phyloP scores from a whole-genome alignment of 768 basidiomycete genomes.

The Suillus tomentosus region DNA sequence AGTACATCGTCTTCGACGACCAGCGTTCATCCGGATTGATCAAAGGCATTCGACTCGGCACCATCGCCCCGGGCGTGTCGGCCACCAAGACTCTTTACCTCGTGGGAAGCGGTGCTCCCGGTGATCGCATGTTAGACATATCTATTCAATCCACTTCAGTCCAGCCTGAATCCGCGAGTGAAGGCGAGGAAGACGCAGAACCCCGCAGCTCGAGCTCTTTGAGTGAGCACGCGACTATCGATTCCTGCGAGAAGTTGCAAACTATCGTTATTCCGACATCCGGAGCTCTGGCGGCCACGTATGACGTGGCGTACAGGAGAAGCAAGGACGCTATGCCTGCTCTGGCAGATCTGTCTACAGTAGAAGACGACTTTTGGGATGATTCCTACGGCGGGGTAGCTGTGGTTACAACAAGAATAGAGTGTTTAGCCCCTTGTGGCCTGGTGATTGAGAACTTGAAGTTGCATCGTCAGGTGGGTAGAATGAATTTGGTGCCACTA shows the following conservation, averaged over 20 bases:
- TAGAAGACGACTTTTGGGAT: slow-evolving; percentile 56
- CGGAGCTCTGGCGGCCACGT: slow-evolving; percentile 57
- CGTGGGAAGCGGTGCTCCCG: slow-evolving; percentile 59
- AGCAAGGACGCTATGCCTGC: slow-evolving; percentile 43
- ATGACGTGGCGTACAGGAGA: slow-evolving; percentile 56
- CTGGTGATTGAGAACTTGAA: slow-evolving; percentile 53
- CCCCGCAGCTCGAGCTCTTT: slow-evolving; percentile 17
- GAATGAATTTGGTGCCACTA: not conserved
- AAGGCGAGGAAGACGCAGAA: not conserved
- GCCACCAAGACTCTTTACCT: slow-evolving; percentile 66
- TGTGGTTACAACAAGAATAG: slow-evolving; percentile 51
- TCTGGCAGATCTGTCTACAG: slow-evolving; percentile 54
- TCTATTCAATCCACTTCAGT: slow-evolving; percentile 66
- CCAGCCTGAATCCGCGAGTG: slow-evolving; percentile 4
- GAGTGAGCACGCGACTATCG: slow-evolving; percentile 30
- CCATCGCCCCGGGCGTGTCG: slow-evolving; percentile 57
- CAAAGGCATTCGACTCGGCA: slow-evolving; percentile 71
- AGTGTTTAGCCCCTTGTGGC: slow-evolving; percentile 57
- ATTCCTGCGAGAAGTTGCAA: slow-evolving; percentile 56
- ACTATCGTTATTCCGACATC: slow-evolving; percentile 69
- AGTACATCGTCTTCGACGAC: slow-evolving; percentile 60
- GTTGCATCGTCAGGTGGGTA: slow-evolving; percentile 50
- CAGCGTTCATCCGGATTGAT: slow-evolving; percentile 71
- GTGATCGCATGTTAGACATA: slow-evolving; percentile 77
- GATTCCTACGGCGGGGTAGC: slow-evolving; percentile 56